phyloP scores from a whole-genome alignment of 495 filamentous ascomycete genomes.

The Hapsidospora chrysogenum region DNA sequence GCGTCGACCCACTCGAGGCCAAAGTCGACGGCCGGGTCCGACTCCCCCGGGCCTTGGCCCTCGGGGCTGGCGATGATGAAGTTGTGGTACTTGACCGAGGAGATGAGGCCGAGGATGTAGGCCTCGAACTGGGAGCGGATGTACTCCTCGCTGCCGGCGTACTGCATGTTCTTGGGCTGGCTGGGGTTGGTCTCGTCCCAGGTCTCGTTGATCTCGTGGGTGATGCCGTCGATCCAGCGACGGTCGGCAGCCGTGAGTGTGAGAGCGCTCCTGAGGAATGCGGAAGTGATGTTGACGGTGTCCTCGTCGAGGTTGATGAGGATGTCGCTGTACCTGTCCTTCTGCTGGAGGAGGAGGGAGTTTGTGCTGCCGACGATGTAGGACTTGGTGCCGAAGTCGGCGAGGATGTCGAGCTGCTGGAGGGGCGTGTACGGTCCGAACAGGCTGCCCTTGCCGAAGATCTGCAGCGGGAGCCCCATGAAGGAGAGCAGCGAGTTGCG shows the following conservation, averaged over 20 bases:
- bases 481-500: conserved; percentile 77
- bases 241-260: conserved; percentile 71
- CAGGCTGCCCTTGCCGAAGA: conserved; percentile 91
- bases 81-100: conserved; percentile 75
- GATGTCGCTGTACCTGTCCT: conserved; percentile 93
- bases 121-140: conserved; percentile 97
- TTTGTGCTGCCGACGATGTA: conserved; percentile 97
- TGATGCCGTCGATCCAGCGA: conserved; percentile 91
- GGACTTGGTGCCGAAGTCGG: conserved; percentile 88
- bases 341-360: conserved; percentile 81
- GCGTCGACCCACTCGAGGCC: conserved; percentile 55
- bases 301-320: conserved; percentile 91
- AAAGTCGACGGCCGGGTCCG: conserved; percentile 75
- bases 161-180: conserved; percentile 83
- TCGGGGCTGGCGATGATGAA: conserved; percentile 47
- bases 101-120: conserved; percentile 78
- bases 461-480: conserved; percentile 86
- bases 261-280: conserved; percentile 62
- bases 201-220: conserved; percentile 82
- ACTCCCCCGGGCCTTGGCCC: conserved; percentile 50
- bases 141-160: conserved; percentile 93
- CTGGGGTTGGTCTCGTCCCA: conserved; percentile 88
- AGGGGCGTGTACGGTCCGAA: conserved; percentile 95
- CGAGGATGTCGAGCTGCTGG: conserved; percentile 86
- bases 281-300: conserved; percentile 66